Percentiles rank a stretch among this genome's conserved stretches.
Conservation (phyloP, 106 monocot genomes). For the Iris macrosiphon region DNA sequence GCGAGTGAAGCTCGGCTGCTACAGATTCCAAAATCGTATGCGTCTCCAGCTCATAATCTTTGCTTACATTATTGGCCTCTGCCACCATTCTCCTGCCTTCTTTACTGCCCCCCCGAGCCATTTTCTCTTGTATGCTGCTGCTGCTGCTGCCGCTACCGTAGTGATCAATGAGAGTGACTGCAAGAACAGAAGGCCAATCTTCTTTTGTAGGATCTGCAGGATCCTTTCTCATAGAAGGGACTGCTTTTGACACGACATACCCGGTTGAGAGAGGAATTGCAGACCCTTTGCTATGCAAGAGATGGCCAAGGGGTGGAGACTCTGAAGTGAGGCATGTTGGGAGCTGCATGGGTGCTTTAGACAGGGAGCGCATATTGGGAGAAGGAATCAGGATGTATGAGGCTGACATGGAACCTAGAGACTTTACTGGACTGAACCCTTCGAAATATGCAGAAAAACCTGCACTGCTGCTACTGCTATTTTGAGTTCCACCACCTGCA, state of each 20-base stretch:
- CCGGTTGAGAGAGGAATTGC: constrained; percentile 71
- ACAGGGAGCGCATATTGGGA: constrained; percentile 46
- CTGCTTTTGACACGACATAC: constrained; percentile 68
- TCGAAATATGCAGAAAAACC: constrained; percentile 52
- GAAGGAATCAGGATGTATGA: constrained; percentile 78
- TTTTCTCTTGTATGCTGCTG: constrained; percentile 41
- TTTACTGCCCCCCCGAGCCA: constrained; percentile 24
- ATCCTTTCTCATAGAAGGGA: constrained; percentile 37
- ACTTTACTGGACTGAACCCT: constrained; percentile 80
- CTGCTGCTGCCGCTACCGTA: constrained; percentile 41
- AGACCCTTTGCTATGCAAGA: constrained; percentile 86
- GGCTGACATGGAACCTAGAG: constrained; percentile 45
- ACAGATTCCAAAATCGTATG: constrained; percentile 61
- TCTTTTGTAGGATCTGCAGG: constrained; percentile 26
- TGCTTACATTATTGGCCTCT: constrained; percentile 26
- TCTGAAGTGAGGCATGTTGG: constrained; percentile 87
- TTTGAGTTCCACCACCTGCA: constrained; percentile 48
- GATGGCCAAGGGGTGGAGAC: constrained; percentile 85
- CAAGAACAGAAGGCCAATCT: constrained; percentile 72
- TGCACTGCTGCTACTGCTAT: constrained; percentile 19
- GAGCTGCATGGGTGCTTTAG: constrained; percentile 58
- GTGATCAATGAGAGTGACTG: constrained; percentile 80
- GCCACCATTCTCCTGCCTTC: constrained; percentile 33
- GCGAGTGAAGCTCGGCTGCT: constrained; percentile 74
- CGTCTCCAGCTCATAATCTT: constrained; percentile 50